Conservation (phyloP, 352 stramenopile species). For the Phytophthora pinifolia region DNA sequence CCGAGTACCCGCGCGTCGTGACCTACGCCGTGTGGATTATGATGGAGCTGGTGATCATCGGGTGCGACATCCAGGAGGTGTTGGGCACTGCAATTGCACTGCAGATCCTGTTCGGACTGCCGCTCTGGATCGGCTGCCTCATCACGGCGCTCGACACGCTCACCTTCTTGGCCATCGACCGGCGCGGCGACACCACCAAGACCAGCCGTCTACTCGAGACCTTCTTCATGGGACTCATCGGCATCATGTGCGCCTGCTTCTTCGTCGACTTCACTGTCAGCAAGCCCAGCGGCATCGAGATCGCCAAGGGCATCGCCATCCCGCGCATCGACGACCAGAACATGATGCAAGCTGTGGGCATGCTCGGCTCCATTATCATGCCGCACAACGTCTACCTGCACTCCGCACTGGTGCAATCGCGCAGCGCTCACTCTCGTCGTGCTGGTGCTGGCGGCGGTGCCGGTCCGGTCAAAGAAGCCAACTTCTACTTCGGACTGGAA, state of each 20-base stretch:
- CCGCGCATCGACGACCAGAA: conserved; percentile 66
- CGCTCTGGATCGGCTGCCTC: conserved; percentile 80
- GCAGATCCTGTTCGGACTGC: conserved; percentile 67
- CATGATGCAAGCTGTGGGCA: conserved; percentile 73
- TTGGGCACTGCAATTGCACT: conserved; percentile 79
- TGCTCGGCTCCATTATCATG: conserved; percentile 93
- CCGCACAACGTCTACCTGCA: conserved; percentile 96
- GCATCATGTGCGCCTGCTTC: conserved; percentile 88
- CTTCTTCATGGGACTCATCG: conserved; percentile 90
- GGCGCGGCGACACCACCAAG: conserved; percentile 48
- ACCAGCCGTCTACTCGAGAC: conserved; percentile 68
- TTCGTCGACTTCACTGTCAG: conserved; percentile 87
- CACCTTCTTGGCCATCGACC: conserved; percentile 85
- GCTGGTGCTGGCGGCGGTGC: conserved; percentile 1
- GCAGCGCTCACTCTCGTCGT: conserved; percentile 20
- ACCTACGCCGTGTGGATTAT: conserved; percentile 76
- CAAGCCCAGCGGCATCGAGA: conserved; percentile 56
- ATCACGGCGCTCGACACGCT: conserved; percentile 79
- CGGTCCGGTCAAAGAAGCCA: conserved; percentile 40
- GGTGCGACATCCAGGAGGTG: conserved; percentile 85
- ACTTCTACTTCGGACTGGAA: conserved; percentile 90
- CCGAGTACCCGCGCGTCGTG: conserved; percentile 58
- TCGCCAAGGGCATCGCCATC: conserved; percentile 77
- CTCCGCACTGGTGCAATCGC: conserved; percentile 86
- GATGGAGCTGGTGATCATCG: conserved; percentile 88